These are phyloP conservation scores for Penicillium longicatenatum DNA, from an alignment of 495 filamentous ascomycete species.

Conservation along the genomic window DNA sequence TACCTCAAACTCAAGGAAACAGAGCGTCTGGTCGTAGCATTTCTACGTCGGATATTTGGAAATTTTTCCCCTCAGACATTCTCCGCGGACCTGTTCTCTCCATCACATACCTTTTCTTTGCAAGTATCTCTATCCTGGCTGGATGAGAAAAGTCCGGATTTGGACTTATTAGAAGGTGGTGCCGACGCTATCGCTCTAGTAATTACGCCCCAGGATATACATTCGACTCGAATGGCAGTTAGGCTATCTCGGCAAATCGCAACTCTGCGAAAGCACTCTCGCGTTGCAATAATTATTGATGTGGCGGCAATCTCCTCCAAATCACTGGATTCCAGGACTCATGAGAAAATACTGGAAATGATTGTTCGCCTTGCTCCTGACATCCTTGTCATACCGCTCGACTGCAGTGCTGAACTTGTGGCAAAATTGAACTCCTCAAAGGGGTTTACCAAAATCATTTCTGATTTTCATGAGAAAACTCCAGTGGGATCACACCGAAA, in stretches of 20 bases:
- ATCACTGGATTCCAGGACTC: background rate
- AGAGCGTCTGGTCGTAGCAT: constrained; percentile 30
- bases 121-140: constrained; percentile 55
- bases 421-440: constrained; percentile 10
- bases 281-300: constrained; percentile 27
- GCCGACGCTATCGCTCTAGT: constrained; percentile 64
- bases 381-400: constrained; percentile 16
- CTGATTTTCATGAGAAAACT: background rate
- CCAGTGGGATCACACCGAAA: constrained; percentile 10
- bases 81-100: constrained; percentile 18
- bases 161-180: constrained; percentile 59
- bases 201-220: constrained; percentile 36
- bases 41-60: constrained; percentile 34
- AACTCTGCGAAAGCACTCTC: constrained; percentile 19
- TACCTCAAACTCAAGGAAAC: constrained; percentile 43
- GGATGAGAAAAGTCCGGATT: constrained; percentile 45
- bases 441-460: constrained; percentile 16
- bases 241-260: constrained; percentile 21
- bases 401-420: constrained; percentile 1
- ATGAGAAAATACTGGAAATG: constrained; percentile 11
- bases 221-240: background rate
- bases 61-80: constrained; percentile 8
- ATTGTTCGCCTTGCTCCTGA: constrained; percentile 27
- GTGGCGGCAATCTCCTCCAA: background rate
- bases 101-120: constrained; percentile 56